Evolutionary conservation across 192 early-diverging fungal species (phyloP), one percentile per base, ranked within the genome.

Genomic region (Haplosporangium gracile): DNA sequence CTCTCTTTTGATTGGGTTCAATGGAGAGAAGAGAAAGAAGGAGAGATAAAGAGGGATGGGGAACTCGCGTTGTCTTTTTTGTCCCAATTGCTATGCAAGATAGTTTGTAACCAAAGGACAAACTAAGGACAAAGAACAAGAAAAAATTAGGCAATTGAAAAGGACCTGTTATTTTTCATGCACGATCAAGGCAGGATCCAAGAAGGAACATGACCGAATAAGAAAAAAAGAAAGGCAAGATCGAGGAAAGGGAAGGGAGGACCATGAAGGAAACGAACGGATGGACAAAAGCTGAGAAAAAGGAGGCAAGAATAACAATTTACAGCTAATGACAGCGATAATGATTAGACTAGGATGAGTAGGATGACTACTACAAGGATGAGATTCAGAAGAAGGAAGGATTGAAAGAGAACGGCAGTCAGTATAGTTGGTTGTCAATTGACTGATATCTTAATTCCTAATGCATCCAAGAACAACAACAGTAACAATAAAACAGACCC

Each of bases 101-200:
- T 5, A 26, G 49, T 51, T 22, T 51, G 49, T 51, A 51, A 51
- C 49, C 49, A 51, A 43, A 51, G 49, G 49, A 49, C 47, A 18
- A 49, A 13, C 13, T 11, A 43, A 10, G 42, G 42, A 1, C 43
- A 55, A 55, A 24, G n/a, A 7, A 51, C 20, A 65, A 29, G 4
- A 65, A 65, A 32, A 65, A 65, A 65, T 65, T 65, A 32, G 26
- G 60, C 60, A 32, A 32, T 65, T 29, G 26, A 65, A 65, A 65
- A 29, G 60, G 60, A 65, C 60, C 18, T 18, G 49, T 51, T 51
- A 51, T 26, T 26, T 65, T 29, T 65, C 10, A 65, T 65, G 60
- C 60, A 65, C 26, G 60, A 65, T 65, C 60, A 65, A 65, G 60
- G 60, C 60, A 65, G 60, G 60, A 65, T 65, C 29, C 26, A 65